Evolutionary conservation across 2,329 filamentous ascomycete genomes (phyloP).

Genomic region (Aspergillus sp.): DNA sequence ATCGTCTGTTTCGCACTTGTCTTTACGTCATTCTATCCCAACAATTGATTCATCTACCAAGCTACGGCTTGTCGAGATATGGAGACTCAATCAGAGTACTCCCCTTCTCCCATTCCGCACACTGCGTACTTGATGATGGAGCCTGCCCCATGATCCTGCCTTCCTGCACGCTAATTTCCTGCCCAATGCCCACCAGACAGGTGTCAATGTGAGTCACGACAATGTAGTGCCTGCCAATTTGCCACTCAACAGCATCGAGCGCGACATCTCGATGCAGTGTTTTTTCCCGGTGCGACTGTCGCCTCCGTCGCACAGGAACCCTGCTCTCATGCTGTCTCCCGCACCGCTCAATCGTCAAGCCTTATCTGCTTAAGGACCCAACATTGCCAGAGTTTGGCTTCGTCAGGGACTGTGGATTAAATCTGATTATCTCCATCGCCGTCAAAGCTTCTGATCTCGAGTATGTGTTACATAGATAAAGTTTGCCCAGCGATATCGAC

Average conservation of each 20-base stretch:
- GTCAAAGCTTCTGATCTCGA: background rate
- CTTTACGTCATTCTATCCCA: constrained; percentile 12
- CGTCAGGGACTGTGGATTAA: background rate
- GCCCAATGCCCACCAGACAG: constrained; percentile 6
- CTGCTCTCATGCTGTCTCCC: constrained; percentile 1
- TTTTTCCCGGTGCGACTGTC: background rate
- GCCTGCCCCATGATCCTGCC: background rate
- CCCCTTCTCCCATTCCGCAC: background rate
- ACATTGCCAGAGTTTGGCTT: background rate
- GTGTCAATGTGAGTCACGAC: constrained; percentile 3
- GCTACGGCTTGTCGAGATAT: background rate
- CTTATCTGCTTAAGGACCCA: background rate
- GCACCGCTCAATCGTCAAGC: background rate
- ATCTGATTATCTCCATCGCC: background rate
- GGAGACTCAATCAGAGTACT: background rate
- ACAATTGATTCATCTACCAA: constrained; percentile 1
- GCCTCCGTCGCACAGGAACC: background rate
- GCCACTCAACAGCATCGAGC: background rate
- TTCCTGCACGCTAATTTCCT: background rate
- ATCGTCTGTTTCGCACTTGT: background rate
- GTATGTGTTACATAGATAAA: background rate
- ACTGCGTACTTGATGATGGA: background rate
- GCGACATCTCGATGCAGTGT: background rate
- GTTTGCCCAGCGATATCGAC: background rate
- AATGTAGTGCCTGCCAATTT: background rate